Conservation (phyloP, 805 yeast species). For the Teunomyces barrocoloradensis region DNA sequence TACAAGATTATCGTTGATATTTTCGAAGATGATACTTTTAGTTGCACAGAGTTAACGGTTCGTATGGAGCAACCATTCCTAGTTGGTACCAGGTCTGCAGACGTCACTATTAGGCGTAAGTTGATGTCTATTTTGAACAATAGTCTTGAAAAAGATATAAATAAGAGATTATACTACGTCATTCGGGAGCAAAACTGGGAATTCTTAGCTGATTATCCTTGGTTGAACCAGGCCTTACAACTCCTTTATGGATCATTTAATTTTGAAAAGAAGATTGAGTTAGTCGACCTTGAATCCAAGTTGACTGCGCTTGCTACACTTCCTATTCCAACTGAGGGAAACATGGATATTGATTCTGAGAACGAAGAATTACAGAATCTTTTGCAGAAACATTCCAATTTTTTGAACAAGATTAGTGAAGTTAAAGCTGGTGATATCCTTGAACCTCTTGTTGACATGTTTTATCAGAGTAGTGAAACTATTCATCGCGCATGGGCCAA, state of each 20-base stretch:
- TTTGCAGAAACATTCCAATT: slow-evolving; percentile 26
- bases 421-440: slow-evolving; percentile 59
- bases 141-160: slow-evolving; percentile 74
- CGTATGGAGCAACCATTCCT: slow-evolving; percentile 95
- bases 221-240: slow-evolving; percentile 93
- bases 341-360: slow-evolving; percentile 8
- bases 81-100: slow-evolving; percentile 85
- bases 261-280: slow-evolving; percentile 41
- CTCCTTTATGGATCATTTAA: slow-evolving; percentile 78
- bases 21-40: slow-evolving; percentile 74
- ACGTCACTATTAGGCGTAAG: slow-evolving; percentile 68
- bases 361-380: slow-evolving; percentile 19
- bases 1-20: slow-evolving; percentile 85
- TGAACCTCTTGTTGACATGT: slow-evolving; percentile 72
- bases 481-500: slow-evolving; percentile 82
- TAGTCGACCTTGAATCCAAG: slow-evolving; percentile 48
- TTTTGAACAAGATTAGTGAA: slow-evolving; percentile 27
- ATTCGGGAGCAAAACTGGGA: slow-evolving; percentile 99
- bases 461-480: slow-evolving; percentile 76
- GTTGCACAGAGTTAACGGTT: slow-evolving; percentile 85
- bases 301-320: slow-evolving; percentile 53
- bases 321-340: slow-evolving; percentile 19
- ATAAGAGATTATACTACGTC: slow-evolving; percentile 78
- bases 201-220: slow-evolving; percentile 83
- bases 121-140: slow-evolving; percentile 76